Evolutionary conservation across 768 basidiomycete species (phyloP).

Genomic region (Zangia roseola): DNA sequence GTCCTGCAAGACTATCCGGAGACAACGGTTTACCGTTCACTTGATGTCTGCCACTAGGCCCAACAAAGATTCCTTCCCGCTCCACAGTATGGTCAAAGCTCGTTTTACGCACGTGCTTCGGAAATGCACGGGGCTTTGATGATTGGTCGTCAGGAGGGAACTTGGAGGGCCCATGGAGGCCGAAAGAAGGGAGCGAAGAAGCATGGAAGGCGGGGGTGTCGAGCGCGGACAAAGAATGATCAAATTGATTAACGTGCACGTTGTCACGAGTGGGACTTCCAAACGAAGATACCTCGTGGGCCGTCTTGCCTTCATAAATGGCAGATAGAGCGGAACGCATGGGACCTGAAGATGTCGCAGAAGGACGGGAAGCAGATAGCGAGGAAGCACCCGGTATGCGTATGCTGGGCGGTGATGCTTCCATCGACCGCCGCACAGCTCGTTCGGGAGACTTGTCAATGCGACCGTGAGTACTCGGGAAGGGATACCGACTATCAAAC

Average conservation of each 20-base stretch:
- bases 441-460: constrained; percentile 29
- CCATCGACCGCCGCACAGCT: constrained; percentile 19
- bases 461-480: constrained; percentile 35
- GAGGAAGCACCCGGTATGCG: constrained; percentile 43
- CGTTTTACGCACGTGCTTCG: constrained; percentile 87
- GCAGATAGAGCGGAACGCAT: constrained; percentile 45
- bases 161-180: constrained; percentile 57
- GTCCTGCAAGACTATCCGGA: constrained; percentile 62
- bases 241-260: constrained; percentile 33
- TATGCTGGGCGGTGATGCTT: constrained; percentile 31
- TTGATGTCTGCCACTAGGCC: constrained; percentile 70
- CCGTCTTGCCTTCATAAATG: constrained; percentile 45
- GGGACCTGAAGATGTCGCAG: constrained; percentile 40
- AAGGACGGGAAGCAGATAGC: constrained; percentile 46
- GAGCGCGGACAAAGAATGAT: constrained; percentile 40
- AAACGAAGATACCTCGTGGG: constrained; percentile 35
- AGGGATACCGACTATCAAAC: constrained; percentile 46
- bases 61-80: constrained; percentile 57
- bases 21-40: constrained; percentile 74
- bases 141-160: constrained; percentile 31
- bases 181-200: constrained; percentile 71
- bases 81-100: constrained; percentile 93
- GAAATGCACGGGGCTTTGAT: constrained; percentile 56
- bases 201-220: constrained; percentile 57
- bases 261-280: constrained; percentile 34